These are phyloP conservation scores for Saccharomycopsis capsularis DNA, from an alignment of 805 yeast species.

Conservation along the genomic window DNA sequence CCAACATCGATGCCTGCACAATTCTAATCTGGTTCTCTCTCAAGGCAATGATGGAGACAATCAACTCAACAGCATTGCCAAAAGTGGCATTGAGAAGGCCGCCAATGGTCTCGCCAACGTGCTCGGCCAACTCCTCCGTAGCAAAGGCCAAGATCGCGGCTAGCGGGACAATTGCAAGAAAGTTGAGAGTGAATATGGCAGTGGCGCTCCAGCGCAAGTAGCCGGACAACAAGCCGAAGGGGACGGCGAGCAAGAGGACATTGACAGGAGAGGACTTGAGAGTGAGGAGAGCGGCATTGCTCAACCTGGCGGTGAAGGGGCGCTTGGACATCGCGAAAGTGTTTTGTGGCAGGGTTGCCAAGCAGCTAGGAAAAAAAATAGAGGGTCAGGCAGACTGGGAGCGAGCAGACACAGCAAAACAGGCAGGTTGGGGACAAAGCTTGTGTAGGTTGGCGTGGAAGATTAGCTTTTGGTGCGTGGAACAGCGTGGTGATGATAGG, in stretches of 20 bases:
- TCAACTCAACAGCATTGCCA: slow-evolving; percentile 96
- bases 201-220: slow-evolving; percentile 45
- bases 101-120: slow-evolving; percentile 87
- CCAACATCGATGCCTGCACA: slow-evolving; percentile 96
- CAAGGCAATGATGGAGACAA: slow-evolving; percentile 88
- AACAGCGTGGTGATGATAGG: too few species aligned
- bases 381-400: neutral
- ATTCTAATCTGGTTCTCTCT: slow-evolving; percentile 80
- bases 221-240: slow-evolving; percentile 78
- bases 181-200: slow-evolving; percentile 63
- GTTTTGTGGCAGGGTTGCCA: neutral
- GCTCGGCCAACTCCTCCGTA: slow-evolving; percentile 84
- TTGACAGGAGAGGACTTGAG: slow-evolving; percentile 63
- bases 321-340: slow-evolving; percentile 4
- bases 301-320: neutral
- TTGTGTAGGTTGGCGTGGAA: too few species aligned
- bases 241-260: slow-evolving; percentile 73
- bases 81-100: slow-evolving; percentile 94
- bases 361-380: neutral
- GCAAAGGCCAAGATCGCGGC: slow-evolving; percentile 88
- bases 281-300: slow-evolving; percentile 8
- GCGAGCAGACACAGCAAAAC: too few species aligned
- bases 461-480: too few species aligned
- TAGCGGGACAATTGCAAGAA: slow-evolving; percentile 84
- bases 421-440: too few species aligned